A percentile compares a stretch with the other conserved stretches of the same genome.
Evolutionary conservation across 257 asterid genomes (phyloP).

Genomic region (Lycium ferocissimum): DNA sequence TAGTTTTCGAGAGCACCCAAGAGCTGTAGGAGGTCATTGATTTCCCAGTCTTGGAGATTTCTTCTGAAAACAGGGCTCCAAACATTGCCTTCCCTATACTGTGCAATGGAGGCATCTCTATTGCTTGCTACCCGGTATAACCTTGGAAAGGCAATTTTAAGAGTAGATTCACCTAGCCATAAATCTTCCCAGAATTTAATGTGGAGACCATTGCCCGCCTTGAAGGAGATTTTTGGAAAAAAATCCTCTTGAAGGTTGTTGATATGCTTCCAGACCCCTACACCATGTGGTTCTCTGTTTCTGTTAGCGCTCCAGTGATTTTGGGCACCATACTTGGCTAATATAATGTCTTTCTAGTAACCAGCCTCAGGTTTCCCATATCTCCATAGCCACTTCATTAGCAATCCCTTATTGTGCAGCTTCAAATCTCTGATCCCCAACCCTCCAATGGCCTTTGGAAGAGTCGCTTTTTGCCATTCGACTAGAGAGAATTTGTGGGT

Average conservation of each 20-base stretch:
- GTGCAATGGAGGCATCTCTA: background rate
- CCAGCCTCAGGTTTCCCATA: background rate
- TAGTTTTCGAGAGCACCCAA: background rate
- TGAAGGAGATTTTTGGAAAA: background rate
- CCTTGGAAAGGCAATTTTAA: too few relatives aligned
- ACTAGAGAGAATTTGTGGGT: background rate
- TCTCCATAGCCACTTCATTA: background rate
- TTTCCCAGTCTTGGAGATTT: background rate
- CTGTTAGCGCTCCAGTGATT: background rate
- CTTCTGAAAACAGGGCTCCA: background rate
- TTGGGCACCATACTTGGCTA: background rate
- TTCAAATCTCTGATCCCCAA: background rate
- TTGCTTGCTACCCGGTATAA: too few relatives aligned
- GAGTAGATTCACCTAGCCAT: background rate
- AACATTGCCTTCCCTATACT: background rate
- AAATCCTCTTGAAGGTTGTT: background rate
- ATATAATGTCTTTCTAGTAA: background rate
- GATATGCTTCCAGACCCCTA: background rate
- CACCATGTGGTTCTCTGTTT: background rate
- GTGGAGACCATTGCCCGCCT: background rate
- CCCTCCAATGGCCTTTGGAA: background rate
- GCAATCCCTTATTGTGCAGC: background rate
- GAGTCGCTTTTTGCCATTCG: background rate
- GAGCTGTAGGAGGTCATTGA: background rate
- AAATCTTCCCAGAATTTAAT: background rate